Base-by-base conservation (phyloP, 345 rosid genomes). In the Clausena lansium region DNA sequence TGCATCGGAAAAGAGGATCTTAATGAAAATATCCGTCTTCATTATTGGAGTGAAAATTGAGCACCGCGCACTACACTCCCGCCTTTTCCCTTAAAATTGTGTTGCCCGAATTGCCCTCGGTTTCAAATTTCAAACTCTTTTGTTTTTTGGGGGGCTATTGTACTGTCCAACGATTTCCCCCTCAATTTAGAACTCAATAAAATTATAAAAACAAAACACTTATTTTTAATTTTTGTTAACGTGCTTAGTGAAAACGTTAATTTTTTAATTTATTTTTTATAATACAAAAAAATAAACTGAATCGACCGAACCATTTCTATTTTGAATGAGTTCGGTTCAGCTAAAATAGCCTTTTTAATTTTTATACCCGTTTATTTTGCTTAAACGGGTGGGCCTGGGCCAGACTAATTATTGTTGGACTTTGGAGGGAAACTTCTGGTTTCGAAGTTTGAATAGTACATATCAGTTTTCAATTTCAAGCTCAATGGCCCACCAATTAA, bases 91-190 rank as follows among this genome's bases (percentile, higher is more conserved):
- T 1, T 6, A 32, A 33, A 17, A 14, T 32, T 7, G 2, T 20
- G n/a, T 4, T 78, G 19, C 65, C 76, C 6, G 27, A 24, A 24
- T 41, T 74, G 19, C 55, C 69, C 62, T 47, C 52, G n/a, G 5
- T 11, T 67, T 79, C 22, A 22, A 78, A 28, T 79, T 79, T 79
- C 74, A 58, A 73, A 68, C 0, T 27, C 33, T 36, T 9, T 38
- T 64, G 0, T 33, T 1, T 15, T 7, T 6, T 19, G 1, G 2
- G 24, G 50, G 7, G 9, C 10, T 57, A 27, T 2, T 72, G 38
- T 35, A 6, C 38, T 9, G 0, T 0, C 14, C 41, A 38, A 45
- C 52, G 3, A 0, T 45, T 45, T 45, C 55, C 47, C 50, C 5
- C 5, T 45, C 17, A 45, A 45, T 45, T 45, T 0, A 13, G 15